These are phyloP conservation scores for Phytopythium montanum DNA, from an alignment of 352 stramenopile genomes.

Conservation along the genomic window DNA sequence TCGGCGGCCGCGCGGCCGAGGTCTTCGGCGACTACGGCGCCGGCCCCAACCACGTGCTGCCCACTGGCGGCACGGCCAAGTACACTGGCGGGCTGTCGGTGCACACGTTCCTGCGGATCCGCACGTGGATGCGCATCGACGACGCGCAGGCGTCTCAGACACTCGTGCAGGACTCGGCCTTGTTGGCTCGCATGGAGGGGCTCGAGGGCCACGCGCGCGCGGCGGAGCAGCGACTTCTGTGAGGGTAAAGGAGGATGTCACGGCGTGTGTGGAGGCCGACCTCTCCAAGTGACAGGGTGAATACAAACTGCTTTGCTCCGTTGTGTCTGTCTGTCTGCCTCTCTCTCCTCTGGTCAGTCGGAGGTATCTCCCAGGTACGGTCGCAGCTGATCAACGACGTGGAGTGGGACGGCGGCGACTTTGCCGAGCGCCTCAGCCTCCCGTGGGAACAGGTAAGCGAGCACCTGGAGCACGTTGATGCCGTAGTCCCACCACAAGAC, in stretches of 20 bases:
- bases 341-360: not conserved
- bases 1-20: conserved; percentile 93
- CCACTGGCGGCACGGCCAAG: conserved; percentile 94
- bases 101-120: conserved; percentile 97
- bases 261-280: not conserved
- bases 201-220: conserved; percentile 79
- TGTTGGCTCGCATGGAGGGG: conserved; percentile 91
- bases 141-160: conserved; percentile 71
- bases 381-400: conserved; percentile 10
- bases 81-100: conserved; percentile 98
- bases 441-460: conserved; percentile 36
- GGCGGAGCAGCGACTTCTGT: conserved; percentile 76
- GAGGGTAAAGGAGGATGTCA: conserved; percentile 11
- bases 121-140: conserved; percentile 98
- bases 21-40: conserved; percentile 97
- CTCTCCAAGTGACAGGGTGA: conserved; percentile 13
- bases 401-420: conserved; percentile 20
- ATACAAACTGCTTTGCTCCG: conserved; percentile 21
- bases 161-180: conserved; percentile 92
- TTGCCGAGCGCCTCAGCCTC: conserved; percentile 40
- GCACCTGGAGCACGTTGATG: conserved; percentile 43
- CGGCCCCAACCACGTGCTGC: conserved; percentile 98
- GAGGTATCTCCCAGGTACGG: not conserved
- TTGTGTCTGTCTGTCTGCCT: not conserved
- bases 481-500: conserved; percentile 55